phyloP scores from a whole-genome alignment of 371 early-diverging fungal genomes.

The Mucor indicus region DNA sequence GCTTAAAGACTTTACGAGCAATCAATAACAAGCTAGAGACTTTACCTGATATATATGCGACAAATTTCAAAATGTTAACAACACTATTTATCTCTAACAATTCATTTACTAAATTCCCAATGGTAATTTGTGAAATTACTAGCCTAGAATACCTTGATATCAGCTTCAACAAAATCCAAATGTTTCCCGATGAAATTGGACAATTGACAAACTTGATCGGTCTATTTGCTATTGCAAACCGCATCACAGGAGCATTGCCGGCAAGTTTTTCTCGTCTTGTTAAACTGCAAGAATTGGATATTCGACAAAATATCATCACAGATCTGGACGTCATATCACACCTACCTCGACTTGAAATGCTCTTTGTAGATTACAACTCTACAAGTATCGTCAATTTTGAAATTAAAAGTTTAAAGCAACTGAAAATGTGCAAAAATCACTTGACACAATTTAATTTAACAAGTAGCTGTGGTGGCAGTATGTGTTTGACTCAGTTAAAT shows the following conservation, averaged over 20 bases:
- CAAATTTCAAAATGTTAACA: conserved; percentile 55
- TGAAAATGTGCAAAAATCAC: conserved; percentile 60
- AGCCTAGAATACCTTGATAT: conserved; percentile 73
- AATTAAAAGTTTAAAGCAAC: conserved; percentile 36
- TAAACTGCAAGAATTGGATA: conserved; percentile 68
- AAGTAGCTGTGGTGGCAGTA: background rate
- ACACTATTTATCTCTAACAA: conserved; percentile 80
- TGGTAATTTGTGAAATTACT: conserved; percentile 45
- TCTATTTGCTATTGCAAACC: conserved; percentile 73
- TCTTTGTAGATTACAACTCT: conserved; percentile 71
- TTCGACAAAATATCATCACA: conserved; percentile 71
- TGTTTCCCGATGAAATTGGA: conserved; percentile 73
- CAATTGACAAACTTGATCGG: conserved; percentile 55
- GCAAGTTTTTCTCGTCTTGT: conserved; percentile 51
- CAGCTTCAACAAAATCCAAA: conserved; percentile 78
- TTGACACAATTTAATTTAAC: conserved; percentile 54
- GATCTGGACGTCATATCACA: conserved; percentile 59
- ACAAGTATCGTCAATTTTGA: conserved; percentile 52
- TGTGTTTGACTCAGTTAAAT: conserved; percentile 56
- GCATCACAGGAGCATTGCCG: conserved; percentile 67
- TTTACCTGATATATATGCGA: conserved; percentile 61
- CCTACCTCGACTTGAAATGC: conserved; percentile 54
- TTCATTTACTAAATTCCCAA: conserved; percentile 55
- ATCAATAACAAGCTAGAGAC: conserved; percentile 74
- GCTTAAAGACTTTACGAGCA: conserved; percentile 61